Evolutionary conservation across 2,329 filamentous ascomycete species (phyloP).

Genomic region (Xylariaceae sp.): DNA sequence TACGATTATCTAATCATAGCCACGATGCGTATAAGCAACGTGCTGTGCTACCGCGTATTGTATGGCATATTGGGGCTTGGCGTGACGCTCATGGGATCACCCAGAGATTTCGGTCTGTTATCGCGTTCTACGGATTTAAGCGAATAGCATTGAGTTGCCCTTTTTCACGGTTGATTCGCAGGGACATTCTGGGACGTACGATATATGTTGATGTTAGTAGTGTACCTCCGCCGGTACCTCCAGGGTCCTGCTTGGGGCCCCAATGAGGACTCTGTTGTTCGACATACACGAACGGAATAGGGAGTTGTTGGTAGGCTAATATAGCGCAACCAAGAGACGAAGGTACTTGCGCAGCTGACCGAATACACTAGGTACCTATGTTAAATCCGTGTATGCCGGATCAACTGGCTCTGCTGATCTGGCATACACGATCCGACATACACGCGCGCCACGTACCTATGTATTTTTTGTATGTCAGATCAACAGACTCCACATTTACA

Average conservation of each 20-base stretch:
- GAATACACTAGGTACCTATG: too few species aligned
- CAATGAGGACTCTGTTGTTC: too few species aligned
- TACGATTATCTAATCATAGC: conserved; percentile 18
- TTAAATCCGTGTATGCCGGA: too few species aligned
- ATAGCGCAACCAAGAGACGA: too few species aligned
- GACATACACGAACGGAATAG: too few species aligned
- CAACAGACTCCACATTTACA: too few species aligned
- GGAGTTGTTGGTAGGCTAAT: too few species aligned
- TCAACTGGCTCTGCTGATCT: too few species aligned
- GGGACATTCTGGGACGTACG: neutral
- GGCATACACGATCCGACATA: too few species aligned
- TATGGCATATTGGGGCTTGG: conserved; percentile 3
- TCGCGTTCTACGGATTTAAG: neutral
- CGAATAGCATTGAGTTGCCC: conserved; percentile 8
- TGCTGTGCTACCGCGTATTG: conserved; percentile 12
- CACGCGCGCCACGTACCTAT: too few species aligned
- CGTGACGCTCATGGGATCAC: conserved; percentile 19
- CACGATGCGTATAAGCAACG: conserved; percentile 9
- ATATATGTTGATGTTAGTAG: neutral
- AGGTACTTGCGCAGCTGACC: too few species aligned
- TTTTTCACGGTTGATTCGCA: conserved; percentile 1
- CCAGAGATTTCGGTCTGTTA: conserved; percentile 16
- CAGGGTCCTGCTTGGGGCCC: neutral
- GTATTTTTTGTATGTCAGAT: too few species aligned
- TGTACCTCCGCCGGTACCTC: neutral